Evolutionary conservation across 23 red algal species (phyloP).

Genomic region (Chondrus crispus): DNA sequence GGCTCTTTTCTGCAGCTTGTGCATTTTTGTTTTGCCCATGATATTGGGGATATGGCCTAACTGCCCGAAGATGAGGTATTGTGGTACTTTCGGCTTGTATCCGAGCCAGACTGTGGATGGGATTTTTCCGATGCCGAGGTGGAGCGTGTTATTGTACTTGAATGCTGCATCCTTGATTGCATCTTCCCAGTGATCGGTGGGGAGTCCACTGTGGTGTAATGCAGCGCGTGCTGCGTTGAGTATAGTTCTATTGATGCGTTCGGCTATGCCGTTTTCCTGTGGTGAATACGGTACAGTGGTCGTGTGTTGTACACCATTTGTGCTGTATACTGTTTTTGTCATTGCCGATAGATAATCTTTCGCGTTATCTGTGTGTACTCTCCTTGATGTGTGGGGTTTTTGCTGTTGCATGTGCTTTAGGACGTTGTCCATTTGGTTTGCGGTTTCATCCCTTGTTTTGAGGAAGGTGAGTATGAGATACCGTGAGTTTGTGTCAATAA

Average conservation of each 20-base stretch:
- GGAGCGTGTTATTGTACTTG: constrained; percentile 17
- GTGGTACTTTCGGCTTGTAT: background rate
- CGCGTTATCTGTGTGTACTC: background rate
- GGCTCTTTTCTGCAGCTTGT: background rate
- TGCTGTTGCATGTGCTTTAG: no score
- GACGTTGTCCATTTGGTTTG: no score
- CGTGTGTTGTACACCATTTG: background rate
- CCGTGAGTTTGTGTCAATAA: no score
- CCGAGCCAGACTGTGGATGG: background rate
- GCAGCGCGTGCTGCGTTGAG: background rate
- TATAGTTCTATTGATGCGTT: constrained; percentile 8
- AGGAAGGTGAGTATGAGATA: no score
- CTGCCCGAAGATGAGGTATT: background rate
- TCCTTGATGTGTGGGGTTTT: no score
- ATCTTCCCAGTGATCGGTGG: background rate
- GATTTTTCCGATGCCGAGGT: background rate
- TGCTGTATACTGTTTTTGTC: background rate
- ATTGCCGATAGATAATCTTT: background rate
- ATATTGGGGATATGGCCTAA: background rate
- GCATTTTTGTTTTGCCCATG: background rate
- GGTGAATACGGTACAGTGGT: background rate
- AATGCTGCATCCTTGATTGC: background rate
- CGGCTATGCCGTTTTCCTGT: background rate
- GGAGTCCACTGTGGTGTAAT: background rate
- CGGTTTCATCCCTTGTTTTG: no score